These are phyloP conservation scores for Friedmanniomyces simplex DNA, from an alignment of 495 filamentous ascomycete species.

Conservation along the genomic window DNA sequence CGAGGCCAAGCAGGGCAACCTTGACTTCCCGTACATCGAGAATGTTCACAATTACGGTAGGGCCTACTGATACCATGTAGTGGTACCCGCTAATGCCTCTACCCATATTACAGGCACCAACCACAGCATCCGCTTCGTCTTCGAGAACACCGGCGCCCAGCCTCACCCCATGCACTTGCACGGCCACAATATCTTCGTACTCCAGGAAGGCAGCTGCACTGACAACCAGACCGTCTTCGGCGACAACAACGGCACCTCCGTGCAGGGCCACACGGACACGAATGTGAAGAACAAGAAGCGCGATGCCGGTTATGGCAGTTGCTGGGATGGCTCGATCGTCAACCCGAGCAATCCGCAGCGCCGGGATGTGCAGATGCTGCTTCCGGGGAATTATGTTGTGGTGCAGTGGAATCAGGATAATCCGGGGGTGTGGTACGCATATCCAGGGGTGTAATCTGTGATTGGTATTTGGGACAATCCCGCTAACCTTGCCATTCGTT, in stretches of 20 bases:
- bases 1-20: constrained; percentile 27
- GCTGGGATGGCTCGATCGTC: constrained; percentile 14
- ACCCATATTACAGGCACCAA: constrained; percentile 9
- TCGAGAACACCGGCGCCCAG: constrained; percentile 21
- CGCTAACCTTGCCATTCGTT: no score
- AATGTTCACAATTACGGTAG: constrained; percentile 29
- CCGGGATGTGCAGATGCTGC: constrained; percentile 18
- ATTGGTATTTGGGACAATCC: no score
- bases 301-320: not conserved
- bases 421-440: constrained; percentile 17
- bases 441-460: no score
- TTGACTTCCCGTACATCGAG: constrained; percentile 17
- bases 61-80: no score
- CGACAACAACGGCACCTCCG: not conserved
- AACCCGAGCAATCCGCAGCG: constrained; percentile 15
- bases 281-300: not conserved
- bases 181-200: constrained; percentile 18
- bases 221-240: constrained; percentile 4
- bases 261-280: not conserved
- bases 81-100: no score
- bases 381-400: constrained; percentile 11
- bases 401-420: constrained; percentile 23
- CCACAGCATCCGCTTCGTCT: constrained; percentile 23
- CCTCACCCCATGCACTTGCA: constrained; percentile 23
- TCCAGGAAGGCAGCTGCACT: constrained; percentile 10